Base-by-base conservation (phyloP, 306 rosid species). In the Prunus fruticosa region DNA sequence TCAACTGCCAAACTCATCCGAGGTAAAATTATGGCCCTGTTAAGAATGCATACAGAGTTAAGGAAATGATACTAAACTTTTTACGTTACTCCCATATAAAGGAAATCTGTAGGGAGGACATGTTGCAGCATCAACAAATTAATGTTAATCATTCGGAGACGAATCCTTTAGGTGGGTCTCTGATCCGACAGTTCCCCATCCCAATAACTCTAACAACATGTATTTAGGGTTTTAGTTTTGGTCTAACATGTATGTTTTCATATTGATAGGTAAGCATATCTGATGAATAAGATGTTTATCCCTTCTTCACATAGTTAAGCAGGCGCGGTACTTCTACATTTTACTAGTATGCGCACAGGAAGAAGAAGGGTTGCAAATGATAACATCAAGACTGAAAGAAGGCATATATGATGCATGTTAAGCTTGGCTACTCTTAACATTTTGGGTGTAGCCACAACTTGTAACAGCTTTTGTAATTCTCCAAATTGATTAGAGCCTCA, bases 131-230 rank as follows among this genome's bases (percentile, higher is more conserved):
- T 62, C 91, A 80, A 84, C 86, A 81, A 57, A 64, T 75, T 32
- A 82, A 65, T 57, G 77, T 73, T 75, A 82, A 70, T 78, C 77
- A 69, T 75, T 82, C 76, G 5, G 81, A 81, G 76, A 58, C 82
- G 57, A 84, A 79, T 79, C 81, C 81, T 28, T 77, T 79, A 80
- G 87, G 88, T 74, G 74, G 64, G 80, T 86, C 84, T 67, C 78
- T 67, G 83, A 73, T 71, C 41, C 61, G 28, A 54, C 20, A 8
- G 20, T 5, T 32, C 38, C 7, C 22, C 50, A 45, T 47, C 34
- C 34, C 27, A 22, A 22, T 52, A 16, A 71, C 9, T 34, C 45
- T 6, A 62, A 23, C 30, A 74, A n/a, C 41, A 62, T 51, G 52
- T 8, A 16, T 45, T 32, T 61, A 43, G 43, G 53, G 25, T 69